Conservation (phyloP, 108 stramenopile species). For the Ochromonas danica region DNA sequence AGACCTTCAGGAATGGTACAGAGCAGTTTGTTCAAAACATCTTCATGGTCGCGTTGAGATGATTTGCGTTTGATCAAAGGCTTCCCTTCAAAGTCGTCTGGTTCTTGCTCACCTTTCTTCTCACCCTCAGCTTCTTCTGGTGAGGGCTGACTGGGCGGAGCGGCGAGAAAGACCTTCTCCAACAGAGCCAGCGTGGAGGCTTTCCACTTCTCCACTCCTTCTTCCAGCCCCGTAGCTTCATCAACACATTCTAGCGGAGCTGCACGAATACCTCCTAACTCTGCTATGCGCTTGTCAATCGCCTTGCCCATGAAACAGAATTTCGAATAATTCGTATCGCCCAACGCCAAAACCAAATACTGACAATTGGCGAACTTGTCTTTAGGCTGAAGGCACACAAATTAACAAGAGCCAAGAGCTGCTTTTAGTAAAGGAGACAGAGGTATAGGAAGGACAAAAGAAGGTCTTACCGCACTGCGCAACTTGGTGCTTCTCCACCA, state of each 20-base stretch:
- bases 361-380: conserved; percentile 51
- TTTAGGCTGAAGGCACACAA: conserved; percentile 36
- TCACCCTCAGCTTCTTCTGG: neutral
- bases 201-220: conserved; percentile 76
- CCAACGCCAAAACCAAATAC: conserved; percentile 72
- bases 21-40: neutral
- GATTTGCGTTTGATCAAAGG: too few species aligned
- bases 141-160: neutral
- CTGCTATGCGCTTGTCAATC: conserved; percentile 62
- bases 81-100: too few species aligned
- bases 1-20: neutral
- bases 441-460: conserved; percentile 8
- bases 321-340: conserved; percentile 74
- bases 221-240: conserved; percentile 80
- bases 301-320: conserved; percentile 71
- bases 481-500: conserved; percentile 68
- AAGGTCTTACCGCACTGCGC: conserved; percentile 31
- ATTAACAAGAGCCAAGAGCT: conserved; percentile 33
- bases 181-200: conserved; percentile 36
- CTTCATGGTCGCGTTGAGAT: neutral
- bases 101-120: too few species aligned
- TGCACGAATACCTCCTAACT: conserved; percentile 67
- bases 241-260: conserved; percentile 67
- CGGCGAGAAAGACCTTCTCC: neutral
- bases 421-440: conserved; percentile 25